phyloP scores from a whole-genome alignment of 495 filamentous ascomycete genomes.

The Trichoderma asperelloides region DNA sequence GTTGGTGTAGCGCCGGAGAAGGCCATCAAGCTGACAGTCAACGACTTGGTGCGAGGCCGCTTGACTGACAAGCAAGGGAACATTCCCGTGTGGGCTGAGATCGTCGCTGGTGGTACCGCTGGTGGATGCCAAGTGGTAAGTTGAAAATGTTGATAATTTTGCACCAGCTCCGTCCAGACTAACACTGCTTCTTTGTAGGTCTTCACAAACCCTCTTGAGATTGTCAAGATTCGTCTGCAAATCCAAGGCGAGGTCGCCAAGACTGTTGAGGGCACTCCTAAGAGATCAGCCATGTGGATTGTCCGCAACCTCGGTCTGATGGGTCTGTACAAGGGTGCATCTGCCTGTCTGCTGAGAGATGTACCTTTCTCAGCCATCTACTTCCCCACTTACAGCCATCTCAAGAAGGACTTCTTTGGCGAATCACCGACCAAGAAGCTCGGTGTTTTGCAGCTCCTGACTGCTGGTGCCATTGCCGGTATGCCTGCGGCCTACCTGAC shows the following conservation, averaged over 20 bases:
- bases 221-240: slow-evolving; percentile 97
- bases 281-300: slow-evolving; percentile 94
- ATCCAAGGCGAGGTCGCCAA: slow-evolving; percentile 95
- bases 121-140: slow-evolving; percentile 94
- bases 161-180: slow-evolving; percentile 2
- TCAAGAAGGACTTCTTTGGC: slow-evolving; percentile 90
- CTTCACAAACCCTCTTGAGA: slow-evolving; percentile 95
- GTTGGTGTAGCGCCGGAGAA: slow-evolving; percentile 97
- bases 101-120: slow-evolving; percentile 82
- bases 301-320: slow-evolving; percentile 90
- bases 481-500: slow-evolving; percentile 98
- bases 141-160: slow-evolving; percentile 17
- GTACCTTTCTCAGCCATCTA: slow-evolving; percentile 98
- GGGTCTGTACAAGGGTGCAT: slow-evolving; percentile 96
- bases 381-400: slow-evolving; percentile 91
- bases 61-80: slow-evolving; percentile 70
- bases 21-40: slow-evolving; percentile 97
- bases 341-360: slow-evolving; percentile 87
- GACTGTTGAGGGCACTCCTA: slow-evolving; percentile 70
- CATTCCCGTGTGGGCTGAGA: slow-evolving; percentile 63
- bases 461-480: slow-evolving; percentile 91
- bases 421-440: slow-evolving; percentile 84
- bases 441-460: slow-evolving; percentile 84
- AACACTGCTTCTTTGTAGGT: slow-evolving; percentile 43
- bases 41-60: slow-evolving; percentile 75